Evolutionary conservation across 345 rosid genomes (phyloP).

Genomic region (Capsella bursapastoris): DNA sequence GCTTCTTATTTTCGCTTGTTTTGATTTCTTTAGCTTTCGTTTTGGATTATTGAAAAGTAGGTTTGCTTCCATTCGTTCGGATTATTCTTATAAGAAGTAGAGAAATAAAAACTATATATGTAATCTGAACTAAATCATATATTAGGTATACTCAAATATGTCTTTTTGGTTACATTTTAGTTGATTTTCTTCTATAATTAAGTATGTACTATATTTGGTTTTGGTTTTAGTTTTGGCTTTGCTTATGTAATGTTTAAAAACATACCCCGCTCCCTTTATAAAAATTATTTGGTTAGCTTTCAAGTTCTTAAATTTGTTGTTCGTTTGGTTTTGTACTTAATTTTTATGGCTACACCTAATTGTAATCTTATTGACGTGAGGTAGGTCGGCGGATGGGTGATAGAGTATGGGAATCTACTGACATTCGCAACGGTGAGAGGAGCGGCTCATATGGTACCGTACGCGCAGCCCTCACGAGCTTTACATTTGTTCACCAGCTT

Average conservation of each 20-base stretch:
- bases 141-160: neutral
- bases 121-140: neutral
- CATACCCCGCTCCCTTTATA: neutral
- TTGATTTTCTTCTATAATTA: no score
- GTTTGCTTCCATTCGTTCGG: neutral
- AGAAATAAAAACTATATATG: neutral
- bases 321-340: neutral
- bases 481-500: slow-evolving; percentile 79
- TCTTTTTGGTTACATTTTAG: neutral
- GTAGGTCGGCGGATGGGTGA: slow-evolving; percentile 89
- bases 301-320: neutral
- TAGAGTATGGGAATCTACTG: slow-evolving; percentile 73
- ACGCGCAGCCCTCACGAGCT: slow-evolving; percentile 84
- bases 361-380: neutral
- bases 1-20: neutral
- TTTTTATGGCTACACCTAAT: neutral
- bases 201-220: neutral
- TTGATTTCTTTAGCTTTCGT: neutral
- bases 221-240: neutral
- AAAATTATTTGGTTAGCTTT: neutral
- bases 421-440: slow-evolving; percentile 87
- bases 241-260: neutral
- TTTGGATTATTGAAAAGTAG: neutral
- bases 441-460: slow-evolving; percentile 97
- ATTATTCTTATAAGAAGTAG: neutral